Base-by-base conservation (phyloP, 257 asterid species). In the Nicotiana undulata region DNA sequence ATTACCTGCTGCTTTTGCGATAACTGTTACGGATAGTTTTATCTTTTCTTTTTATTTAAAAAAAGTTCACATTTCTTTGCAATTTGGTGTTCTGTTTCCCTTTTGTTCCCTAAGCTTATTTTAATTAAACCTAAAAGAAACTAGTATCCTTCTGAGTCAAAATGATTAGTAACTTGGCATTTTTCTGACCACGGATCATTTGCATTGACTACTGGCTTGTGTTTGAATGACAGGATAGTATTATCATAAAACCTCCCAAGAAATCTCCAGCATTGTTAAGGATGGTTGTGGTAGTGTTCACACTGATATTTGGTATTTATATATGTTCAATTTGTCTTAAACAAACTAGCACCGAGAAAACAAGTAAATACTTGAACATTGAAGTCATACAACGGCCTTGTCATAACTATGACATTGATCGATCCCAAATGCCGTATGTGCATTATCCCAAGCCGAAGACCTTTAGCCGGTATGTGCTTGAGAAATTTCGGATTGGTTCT, bases 371-470 rank as follows among this genome's bases (percentile, higher is more conserved):
- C 70, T 59, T 84, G 20, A 82, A 81, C 9, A 37, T 90, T 40
- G 86, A 87, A 81, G 87, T 83, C 81, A 80, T 81, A 1, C 84
- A 44, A 75, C 84, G 83, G 82, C 86, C 82, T 64, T 88, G 92
- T 60, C 86, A 81, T 11, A 84, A 81, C 58, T 40, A 74, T 75
- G 31, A 7, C 81, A 77, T 86, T 17, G 91, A 91, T 85, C 84
- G 75, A 80, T 89, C 96, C 29, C 89, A 88, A 84, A 84, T 76
- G 85, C 98, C 97, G 0, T 85, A 80, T 68, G 76, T 89, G 82
- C 97, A 91, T 88, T 93, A 92, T 82, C 99, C 99, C 3, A 90
- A 87, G 29, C 99, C 99, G 49, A 83, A 79, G 29, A 89, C 99
- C 18, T 94, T 91, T 83, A 81, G 66, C 88, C 89, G 99, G 99